These are phyloP conservation scores for Botrytis sinoallii DNA, from an alignment of 2,329 filamentous ascomycete species.

Conservation along the genomic window DNA sequence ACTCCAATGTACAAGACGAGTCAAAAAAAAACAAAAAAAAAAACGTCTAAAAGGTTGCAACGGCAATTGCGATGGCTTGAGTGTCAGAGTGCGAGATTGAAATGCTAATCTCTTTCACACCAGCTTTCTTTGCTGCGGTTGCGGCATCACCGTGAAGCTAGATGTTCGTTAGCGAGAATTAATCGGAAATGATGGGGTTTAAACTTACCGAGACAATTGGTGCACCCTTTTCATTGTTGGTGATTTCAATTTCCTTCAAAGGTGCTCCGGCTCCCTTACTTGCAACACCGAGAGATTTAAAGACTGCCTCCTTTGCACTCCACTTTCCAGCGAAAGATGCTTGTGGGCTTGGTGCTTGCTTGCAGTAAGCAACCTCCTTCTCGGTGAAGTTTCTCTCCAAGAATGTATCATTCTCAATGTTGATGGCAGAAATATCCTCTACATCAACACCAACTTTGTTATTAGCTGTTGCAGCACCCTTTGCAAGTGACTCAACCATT, in stretches of 20 bases:
- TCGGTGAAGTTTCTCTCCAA: constrained; percentile 90
- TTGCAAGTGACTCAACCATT: constrained; percentile 74
- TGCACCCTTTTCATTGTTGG: constrained; percentile 74
- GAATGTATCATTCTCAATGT: constrained; percentile 92
- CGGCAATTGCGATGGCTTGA: constrained; percentile 91
- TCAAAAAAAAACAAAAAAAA: neutral
- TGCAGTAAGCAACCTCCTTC: constrained; percentile 82
- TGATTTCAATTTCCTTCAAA: constrained; percentile 92
- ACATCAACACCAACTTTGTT: constrained; percentile 93
- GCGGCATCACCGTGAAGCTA: constrained; percentile 86
- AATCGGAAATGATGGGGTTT: constrained; percentile 8
- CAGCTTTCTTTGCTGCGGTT: constrained; percentile 76
- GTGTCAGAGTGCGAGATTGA: constrained; percentile 95
- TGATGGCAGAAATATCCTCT: constrained; percentile 81
- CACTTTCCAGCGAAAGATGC: constrained; percentile 93
- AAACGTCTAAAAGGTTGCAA: constrained; percentile 65
- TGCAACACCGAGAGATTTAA: constrained; percentile 88
- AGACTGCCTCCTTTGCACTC: constrained; percentile 98
- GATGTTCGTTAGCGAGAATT: constrained; percentile 22
- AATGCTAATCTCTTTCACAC: constrained; percentile 83
- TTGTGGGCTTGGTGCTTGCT: constrained; percentile 71
- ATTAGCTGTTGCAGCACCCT: constrained; percentile 56
- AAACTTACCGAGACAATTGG: constrained; percentile 77
- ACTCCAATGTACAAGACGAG: constrained; percentile 22
- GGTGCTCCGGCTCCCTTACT: constrained; percentile 86